Evolutionary conservation across 208 protist genomes (phyloP).

Genomic region (Trypanosomatidae sp.): DNA sequence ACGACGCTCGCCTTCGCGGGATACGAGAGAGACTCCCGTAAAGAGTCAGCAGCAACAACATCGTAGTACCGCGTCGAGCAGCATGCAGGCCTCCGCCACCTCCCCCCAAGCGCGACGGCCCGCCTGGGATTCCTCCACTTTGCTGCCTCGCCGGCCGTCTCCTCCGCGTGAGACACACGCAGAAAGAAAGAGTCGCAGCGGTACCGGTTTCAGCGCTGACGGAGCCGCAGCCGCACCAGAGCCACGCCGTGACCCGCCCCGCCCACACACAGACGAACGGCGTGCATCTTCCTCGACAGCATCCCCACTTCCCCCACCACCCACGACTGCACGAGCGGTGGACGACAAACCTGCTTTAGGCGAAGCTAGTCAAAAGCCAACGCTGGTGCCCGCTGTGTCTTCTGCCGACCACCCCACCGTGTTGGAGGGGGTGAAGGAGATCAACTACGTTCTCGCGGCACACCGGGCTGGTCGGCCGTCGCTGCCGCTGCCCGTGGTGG

Average conservation of each 20-base stretch:
- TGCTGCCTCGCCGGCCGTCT: too few relatives aligned
- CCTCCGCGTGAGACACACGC: not conserved
- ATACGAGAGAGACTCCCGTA: too few relatives aligned
- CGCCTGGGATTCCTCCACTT: too few relatives aligned
- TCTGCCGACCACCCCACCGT: slow-evolving; percentile 19
- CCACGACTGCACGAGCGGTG: too few relatives aligned
- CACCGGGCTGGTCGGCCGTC: slow-evolving; percentile 20
- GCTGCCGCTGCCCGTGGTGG: slow-evolving; percentile 27
- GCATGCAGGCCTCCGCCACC: not conserved
- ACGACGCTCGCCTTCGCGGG: not conserved
- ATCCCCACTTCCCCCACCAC: too few relatives aligned
- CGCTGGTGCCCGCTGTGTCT: too few relatives aligned
- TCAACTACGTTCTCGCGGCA: slow-evolving; percentile 39
- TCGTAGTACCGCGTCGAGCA: not conserved
- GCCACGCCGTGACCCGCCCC: slow-evolving; percentile 16
- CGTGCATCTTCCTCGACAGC: too few relatives aligned
- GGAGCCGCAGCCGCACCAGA: not conserved
- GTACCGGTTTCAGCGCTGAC: not conserved
- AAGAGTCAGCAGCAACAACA: slow-evolving; percentile 5
- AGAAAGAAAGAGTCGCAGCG: too few relatives aligned
- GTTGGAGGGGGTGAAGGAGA: slow-evolving; percentile 34
- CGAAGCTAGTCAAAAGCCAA: too few relatives aligned
- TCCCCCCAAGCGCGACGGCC: too few relatives aligned
- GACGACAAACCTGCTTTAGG: too few relatives aligned
- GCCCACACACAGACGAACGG: not conserved